Evolutionary conservation across 257 asterid genomes (phyloP), one percentile per base, ranked within the genome.

Genomic region (Solanum appendiculatum): DNA sequence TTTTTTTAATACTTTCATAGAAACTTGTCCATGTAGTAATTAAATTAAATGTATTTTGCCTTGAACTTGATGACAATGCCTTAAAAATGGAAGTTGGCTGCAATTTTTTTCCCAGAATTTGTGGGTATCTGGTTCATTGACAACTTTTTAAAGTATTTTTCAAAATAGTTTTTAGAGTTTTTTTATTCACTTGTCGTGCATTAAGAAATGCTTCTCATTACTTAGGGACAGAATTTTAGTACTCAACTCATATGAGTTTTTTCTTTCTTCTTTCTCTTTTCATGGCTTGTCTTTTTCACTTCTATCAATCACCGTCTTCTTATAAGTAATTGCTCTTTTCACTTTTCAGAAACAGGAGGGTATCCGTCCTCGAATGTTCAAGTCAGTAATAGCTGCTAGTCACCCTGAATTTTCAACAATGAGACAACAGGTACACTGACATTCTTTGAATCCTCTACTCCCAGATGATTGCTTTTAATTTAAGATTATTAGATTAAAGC

Each of bases 341-440:
- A 64, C 87, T 84, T 89, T 90, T 89, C 96, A 97, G 99, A 93
- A 93, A 89, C 99, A 95, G 91, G 96, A 94, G 88, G 98, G 99
- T n/a, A 94, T 97, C 81, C 93, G 96, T 89, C 99, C 99, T 66
- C 98, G 97, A 77, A 97, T 97, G 99, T 95, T 97, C 96, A 97
- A 97, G 92, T 95, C 99, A 9, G 93, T 96, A 16, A 95, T 97
- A 91, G 99, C 99, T 86, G 99, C 99, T 87, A 97, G 95, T 60
- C 99, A 97, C 85, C 98, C 99, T 88, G 99, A 97, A 88, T 97
- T 97, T 92, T 97, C 99, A 64, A 95, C 98, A 33, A 96, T 95
- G 98, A 92, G 99, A 89, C 99, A 97, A 87, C 99, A 97, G 99
- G 99, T 94, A 88, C 75, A 82, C 54, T 80, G 87, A 72, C 82